Evolutionary conservation across 176 grass and related monocot genomes (phyloP).

Genomic region (Saccharum spontaneum): DNA sequence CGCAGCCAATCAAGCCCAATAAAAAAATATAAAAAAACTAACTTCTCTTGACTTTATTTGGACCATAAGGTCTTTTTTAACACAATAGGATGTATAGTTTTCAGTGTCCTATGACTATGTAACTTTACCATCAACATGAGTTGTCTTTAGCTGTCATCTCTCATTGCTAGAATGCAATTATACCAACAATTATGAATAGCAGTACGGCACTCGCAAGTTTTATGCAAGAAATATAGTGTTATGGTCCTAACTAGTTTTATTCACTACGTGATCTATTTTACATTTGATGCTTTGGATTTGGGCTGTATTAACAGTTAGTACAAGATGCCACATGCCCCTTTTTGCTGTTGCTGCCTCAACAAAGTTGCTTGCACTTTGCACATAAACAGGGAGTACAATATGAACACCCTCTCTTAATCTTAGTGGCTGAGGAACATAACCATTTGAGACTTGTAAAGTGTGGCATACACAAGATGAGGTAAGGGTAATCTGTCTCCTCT

Average conservation of each 20-base stretch:
- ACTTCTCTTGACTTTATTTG: neutral
- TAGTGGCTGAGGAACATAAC: neutral
- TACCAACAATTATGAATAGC: neutral
- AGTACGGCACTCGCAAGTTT: neutral
- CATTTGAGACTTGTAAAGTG: neutral
- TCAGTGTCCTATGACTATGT: neutral
- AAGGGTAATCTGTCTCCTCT: neutral
- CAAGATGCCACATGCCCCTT: neutral
- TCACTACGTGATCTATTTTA: neutral
- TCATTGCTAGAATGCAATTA: neutral
- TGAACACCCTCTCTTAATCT: neutral
- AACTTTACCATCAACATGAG: conserved; percentile 14
- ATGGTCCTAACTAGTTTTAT: neutral
- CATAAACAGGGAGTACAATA: neutral
- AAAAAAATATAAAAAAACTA: neutral
- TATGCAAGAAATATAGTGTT: neutral
- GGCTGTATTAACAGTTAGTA: neutral
- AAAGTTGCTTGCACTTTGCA: neutral
- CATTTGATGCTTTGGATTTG: neutral
- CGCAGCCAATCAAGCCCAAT: neutral
- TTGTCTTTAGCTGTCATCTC: neutral
- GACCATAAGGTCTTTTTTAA: neutral
- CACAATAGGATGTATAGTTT: neutral
- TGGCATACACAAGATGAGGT: neutral
- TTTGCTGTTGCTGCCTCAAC: neutral